Evolutionary conservation across 2,329 filamentous ascomycete genomes (phyloP).

Genomic region (Clarireedia homoeocarpa): DNA sequence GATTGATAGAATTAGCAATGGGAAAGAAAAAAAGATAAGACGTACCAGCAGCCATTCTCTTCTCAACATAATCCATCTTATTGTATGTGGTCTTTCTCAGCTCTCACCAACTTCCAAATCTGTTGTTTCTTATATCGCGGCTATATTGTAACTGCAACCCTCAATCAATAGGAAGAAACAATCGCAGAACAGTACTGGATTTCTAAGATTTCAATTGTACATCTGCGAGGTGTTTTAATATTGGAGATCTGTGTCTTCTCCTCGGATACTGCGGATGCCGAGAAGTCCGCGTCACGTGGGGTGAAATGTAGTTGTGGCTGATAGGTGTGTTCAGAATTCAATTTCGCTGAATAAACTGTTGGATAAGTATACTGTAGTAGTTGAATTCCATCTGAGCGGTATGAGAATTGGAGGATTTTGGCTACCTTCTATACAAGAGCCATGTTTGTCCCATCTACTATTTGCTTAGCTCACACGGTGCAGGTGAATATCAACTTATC

Average conservation of each 20-base stretch:
- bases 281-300: too few relatives aligned
- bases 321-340: too few relatives aligned
- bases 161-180: not conserved
- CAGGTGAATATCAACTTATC: too few relatives aligned
- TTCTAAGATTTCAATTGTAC: not conserved
- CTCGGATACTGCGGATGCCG: not conserved
- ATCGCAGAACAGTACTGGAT: not conserved
- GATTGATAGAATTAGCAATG: not conserved
- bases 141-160: not conserved
- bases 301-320: too few relatives aligned
- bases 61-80: conserved; percentile 30
- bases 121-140: too few relatives aligned
- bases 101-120: not conserved
- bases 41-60: conserved; percentile 28
- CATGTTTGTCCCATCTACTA: too few relatives aligned
- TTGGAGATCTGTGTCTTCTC: not conserved
- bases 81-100: not conserved
- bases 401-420: too few relatives aligned
- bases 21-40: not conserved
- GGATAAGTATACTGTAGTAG: too few relatives aligned
- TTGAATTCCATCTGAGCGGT: too few relatives aligned
- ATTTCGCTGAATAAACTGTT: too few relatives aligned
- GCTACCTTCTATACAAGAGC: too few relatives aligned
- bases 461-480: too few relatives aligned
- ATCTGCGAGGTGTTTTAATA: not conserved